These are phyloP conservation scores for Apiotrichum akiyoshidainum DNA, from an alignment of 1,284 basidiomycete genomes.

Conservation along the genomic window DNA sequence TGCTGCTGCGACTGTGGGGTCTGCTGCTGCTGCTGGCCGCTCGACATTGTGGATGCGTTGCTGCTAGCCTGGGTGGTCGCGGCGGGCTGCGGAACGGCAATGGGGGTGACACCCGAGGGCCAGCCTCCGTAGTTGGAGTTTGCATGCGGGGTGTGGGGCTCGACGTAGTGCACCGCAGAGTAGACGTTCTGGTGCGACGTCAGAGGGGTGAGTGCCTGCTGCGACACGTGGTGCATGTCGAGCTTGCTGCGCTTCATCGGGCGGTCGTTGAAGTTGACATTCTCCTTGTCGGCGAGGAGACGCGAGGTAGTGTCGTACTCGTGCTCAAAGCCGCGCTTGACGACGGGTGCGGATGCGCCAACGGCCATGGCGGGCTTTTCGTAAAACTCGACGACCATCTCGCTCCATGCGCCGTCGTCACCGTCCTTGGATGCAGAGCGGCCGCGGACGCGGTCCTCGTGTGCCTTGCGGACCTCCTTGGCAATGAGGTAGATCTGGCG, in stretches of 20 bases:
- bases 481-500: slow-evolving; percentile 56
- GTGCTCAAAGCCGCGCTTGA: slow-evolving; percentile 16
- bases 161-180: slow-evolving; percentile 18
- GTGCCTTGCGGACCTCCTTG: slow-evolving; percentile 39
- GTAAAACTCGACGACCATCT: slow-evolving; percentile 16
- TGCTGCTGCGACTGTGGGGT: background rate
- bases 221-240: slow-evolving; percentile 9
- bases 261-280: slow-evolving; percentile 16
- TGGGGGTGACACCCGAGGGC: slow-evolving; percentile 10
- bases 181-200: slow-evolving; percentile 22
- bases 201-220: slow-evolving; percentile 16
- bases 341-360: slow-evolving; percentile 9
- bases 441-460: slow-evolving; percentile 20
- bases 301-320: slow-evolving; percentile 11
- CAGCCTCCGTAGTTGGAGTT: slow-evolving; percentile 11
- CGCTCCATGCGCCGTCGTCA: slow-evolving; percentile 12
- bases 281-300: slow-evolving; percentile 20
- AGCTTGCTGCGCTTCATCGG: slow-evolving; percentile 21
- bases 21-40: slow-evolving; percentile 7
- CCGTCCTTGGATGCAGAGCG: slow-evolving; percentile 5
- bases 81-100: slow-evolving; percentile 8
- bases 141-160: slow-evolving; percentile 14
- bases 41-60: background rate
- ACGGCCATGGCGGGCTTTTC: slow-evolving; percentile 31
- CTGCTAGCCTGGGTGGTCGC: background rate